A percentile compares a stretch with the other conserved stretches of the same genome.
phyloP scores from a whole-genome alignment of 257 asterid species.

The Solanum clarkiae region DNA sequence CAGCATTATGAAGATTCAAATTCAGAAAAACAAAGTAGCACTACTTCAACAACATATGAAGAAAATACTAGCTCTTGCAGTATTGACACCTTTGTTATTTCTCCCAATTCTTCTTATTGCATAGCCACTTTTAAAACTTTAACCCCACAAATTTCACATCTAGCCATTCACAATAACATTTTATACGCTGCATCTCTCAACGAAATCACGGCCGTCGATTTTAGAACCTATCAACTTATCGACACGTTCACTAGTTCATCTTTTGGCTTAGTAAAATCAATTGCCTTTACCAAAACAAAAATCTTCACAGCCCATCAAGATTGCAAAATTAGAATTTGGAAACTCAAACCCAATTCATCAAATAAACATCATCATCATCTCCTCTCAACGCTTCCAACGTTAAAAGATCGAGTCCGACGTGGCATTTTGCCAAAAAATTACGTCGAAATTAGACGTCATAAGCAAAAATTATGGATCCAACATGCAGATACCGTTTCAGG shows the following conservation, averaged over 20 bases:
- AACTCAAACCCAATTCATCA: constrained; percentile 54
- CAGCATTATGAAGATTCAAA: constrained; percentile 10
- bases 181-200: constrained; percentile 42
- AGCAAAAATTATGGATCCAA: constrained; percentile 82
- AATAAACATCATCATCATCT: constrained; percentile 62
- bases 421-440: constrained; percentile 82
- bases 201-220: constrained; percentile 27
- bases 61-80: constrained; percentile 25
- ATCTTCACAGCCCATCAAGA: constrained; percentile 89
- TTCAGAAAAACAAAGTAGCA: constrained; percentile 21
- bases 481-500: constrained; percentile 85
- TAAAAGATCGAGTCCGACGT: constrained; percentile 59
- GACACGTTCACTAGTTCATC: constrained; percentile 19
- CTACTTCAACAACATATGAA: constrained; percentile 23
- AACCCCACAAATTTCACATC: constrained; percentile 38
- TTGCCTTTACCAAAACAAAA: constrained; percentile 16
- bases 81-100: constrained; percentile 5
- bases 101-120: background rate
- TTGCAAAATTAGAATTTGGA: constrained; percentile 62
- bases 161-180: constrained; percentile 22
- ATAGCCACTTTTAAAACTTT: constrained; percentile 10
- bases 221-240: constrained; percentile 1
- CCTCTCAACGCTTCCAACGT: constrained; percentile 55
- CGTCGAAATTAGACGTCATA: constrained; percentile 61
- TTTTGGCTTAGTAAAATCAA: constrained; percentile 43